These are phyloP conservation scores for Ceratobasidium sp. DNA, from an alignment of 1,284 basidiomycete genomes.

Conservation along the genomic window DNA sequence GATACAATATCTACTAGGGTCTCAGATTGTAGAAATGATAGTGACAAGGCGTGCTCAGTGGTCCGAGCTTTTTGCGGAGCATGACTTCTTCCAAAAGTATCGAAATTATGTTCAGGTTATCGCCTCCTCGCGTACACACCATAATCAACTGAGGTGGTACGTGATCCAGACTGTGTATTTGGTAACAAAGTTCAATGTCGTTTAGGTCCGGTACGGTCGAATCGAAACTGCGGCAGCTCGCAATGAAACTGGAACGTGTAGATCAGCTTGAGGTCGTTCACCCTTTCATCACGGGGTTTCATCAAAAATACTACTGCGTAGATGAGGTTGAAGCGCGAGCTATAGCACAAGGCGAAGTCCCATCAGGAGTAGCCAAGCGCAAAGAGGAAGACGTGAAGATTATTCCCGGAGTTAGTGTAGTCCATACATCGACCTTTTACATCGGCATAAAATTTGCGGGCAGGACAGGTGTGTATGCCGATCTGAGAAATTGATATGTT, in stretches of 20 bases:
- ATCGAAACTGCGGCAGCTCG: slow-evolving; percentile 91
- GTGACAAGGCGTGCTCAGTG: slow-evolving; percentile 83
- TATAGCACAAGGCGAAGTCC: slow-evolving; percentile 87
- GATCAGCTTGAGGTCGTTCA: slow-evolving; percentile 92
- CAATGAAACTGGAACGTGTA: slow-evolving; percentile 97
- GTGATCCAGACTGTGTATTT: slow-evolving; percentile 44
- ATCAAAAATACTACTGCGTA: slow-evolving; percentile 83
- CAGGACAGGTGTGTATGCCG: slow-evolving; percentile 73
- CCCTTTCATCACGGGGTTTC: slow-evolving; percentile 94
- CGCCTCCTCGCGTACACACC: slow-evolving; percentile 82
- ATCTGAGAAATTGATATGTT: slow-evolving; percentile 41
- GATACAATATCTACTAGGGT: too few relatives aligned
- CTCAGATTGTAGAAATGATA: slow-evolving; percentile 92
- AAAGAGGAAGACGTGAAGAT: slow-evolving; percentile 82
- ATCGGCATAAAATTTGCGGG: slow-evolving; percentile 94
- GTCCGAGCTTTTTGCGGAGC: slow-evolving; percentile 90
- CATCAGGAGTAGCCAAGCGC: slow-evolving; percentile 71
- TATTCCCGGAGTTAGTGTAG: slow-evolving; percentile 75
- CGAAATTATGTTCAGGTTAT: slow-evolving; percentile 98
- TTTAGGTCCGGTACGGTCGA: too few relatives aligned
- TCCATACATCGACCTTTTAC: slow-evolving; percentile 95
- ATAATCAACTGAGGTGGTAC: slow-evolving; percentile 94
- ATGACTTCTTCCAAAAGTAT: slow-evolving; percentile 98
- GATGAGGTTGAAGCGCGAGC: slow-evolving; percentile 85
- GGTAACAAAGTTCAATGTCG: slow-evolving; percentile 78